Evolutionary conservation across 371 early-diverging fungal genomes (phyloP), one percentile per base, ranked within the genome.

Genomic region (Syncephalis plumigaleata): DNA sequence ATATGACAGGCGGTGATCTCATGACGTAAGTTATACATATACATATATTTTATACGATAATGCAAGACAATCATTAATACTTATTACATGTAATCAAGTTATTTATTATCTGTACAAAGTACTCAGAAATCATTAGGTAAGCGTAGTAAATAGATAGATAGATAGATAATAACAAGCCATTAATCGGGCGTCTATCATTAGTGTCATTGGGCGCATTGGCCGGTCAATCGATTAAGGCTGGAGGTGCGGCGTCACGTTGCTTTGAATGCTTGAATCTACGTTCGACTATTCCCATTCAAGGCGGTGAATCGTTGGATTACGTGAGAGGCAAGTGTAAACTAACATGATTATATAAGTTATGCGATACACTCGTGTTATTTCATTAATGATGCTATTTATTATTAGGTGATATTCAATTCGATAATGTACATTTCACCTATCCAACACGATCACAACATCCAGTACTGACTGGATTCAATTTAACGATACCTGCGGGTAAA

Each of bases 211-310:
- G 87, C 20, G 73, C 70, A 4, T 56, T 87, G 42, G 71, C 85
- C 59, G 84, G 87, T 18, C 85, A 87, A 54, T 65, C 71, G 0
- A 75, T 87, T 51, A 78, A 79, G 47, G 79, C 82, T 1, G 53
- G 66, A 8, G 71, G 69, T 13, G 71, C 78, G 1, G 71, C 79
- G 5, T 49, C 58, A 7, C 70, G 87, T 18, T 77, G 84, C n/a
- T 74, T 78, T 54, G 84, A 85, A 53, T 74, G 74, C 42, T 66
- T 74, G 39, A 58, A 70, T 25, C 43, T 64, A 21, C 43, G 49
- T 3, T 75, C 80, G 13, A 22, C 49, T 4, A 67, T 76, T 3
- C 65, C 71, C 23, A 49, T 64, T 2, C 48, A 52, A 2, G 74
- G 71, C n/a, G 81, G 77, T 1, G 15, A 58, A 8, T 42, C 45